Evolutionary conservation across 148 eudicot genomes (phyloP), one percentile per base, ranked within the genome.

Genomic region (Nepenthes gracilis): DNA sequence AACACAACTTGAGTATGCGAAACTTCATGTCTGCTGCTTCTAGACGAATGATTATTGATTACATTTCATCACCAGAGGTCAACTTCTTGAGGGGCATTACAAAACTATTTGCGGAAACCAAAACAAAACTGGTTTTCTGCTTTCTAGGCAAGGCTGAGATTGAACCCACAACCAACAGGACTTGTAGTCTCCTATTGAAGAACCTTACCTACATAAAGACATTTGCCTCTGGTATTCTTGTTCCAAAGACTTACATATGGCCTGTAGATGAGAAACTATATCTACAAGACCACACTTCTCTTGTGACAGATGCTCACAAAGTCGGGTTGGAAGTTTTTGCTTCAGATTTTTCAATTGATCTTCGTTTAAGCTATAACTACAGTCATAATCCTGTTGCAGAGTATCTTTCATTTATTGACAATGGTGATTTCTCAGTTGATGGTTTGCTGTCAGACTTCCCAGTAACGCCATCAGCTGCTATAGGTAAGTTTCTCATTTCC

Each of bases 181-280:
- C 92, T 40, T 93, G 82, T 62, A 77, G 78, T 57, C 82, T 92
- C 70, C 78, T 93, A 1, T 67, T 76, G 63, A 78, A 70, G 43
- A 89, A 86, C 64, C 89, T 93, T 52, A 73, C 89, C 33, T 68
- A 78, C 62, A 72, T 93, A 67, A 86, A 81, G 75, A 81, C 85
- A 9, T 93, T 93, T 77, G 97, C 97, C 15, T 67, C 87, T 1
- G 99, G 97, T 34, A 93, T 93, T 67, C 84, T 93, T 12, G 92
- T 93, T 58, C 99, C 97, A n/a, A 93, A 93, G 76, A 35, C 60
- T 61, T 89, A 93, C 67, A 89, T 93, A 74, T 86, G 87, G 89
- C 99, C 89, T 56, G 72, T 79, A 3, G 95, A 84, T 56, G 36
- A 45, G 52, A 52, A 52, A 36, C 63, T 53, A 11, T 88, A 93